These are phyloP conservation scores for Platanthera zijinensis DNA, from an alignment of 106 monocot species.

Conservation along the genomic window DNA sequence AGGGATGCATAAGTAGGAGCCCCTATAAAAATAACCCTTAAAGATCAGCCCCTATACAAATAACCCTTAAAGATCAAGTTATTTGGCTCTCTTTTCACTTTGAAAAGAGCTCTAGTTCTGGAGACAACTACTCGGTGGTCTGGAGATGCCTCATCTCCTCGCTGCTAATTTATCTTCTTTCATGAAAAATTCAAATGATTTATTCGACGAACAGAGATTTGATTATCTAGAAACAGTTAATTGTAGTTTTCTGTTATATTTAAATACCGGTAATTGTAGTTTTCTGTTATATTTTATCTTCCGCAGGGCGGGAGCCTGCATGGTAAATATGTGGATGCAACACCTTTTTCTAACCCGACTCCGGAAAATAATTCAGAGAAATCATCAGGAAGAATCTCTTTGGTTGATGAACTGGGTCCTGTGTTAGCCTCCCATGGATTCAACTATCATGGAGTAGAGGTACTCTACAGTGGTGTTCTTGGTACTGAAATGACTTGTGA, in stretches of 20 bases:
- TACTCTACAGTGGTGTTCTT: conserved; percentile 85
- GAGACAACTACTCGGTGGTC: no score
- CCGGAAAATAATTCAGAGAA: conserved; percentile 24
- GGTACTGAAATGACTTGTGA: conserved; percentile 83
- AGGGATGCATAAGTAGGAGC: no score
- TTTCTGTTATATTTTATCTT: not conserved
- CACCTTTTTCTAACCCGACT: conserved; percentile 58
- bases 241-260: not conserved
- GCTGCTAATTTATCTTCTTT: no score
- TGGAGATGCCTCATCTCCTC: no score
- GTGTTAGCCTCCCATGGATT: conserved; percentile 72
- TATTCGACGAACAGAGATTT: no score
- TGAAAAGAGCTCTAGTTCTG: no score
- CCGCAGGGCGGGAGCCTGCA: conserved; percentile 72
- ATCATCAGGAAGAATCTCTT: conserved; percentile 22
- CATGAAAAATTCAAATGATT: no score
- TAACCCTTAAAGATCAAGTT: no score
- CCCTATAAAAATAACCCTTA: no score
- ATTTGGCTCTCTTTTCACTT: no score
- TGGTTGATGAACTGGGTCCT: conserved; percentile 79
- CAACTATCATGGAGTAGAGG: conserved; percentile 94
- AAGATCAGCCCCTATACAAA: no score
- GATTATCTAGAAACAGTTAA: not conserved
- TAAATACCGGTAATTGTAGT: not conserved
- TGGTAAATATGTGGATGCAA: conserved; percentile 86